Evolutionary conservation across 805 yeast species (phyloP).

Genomic region (Candida nanaspora): DNA sequence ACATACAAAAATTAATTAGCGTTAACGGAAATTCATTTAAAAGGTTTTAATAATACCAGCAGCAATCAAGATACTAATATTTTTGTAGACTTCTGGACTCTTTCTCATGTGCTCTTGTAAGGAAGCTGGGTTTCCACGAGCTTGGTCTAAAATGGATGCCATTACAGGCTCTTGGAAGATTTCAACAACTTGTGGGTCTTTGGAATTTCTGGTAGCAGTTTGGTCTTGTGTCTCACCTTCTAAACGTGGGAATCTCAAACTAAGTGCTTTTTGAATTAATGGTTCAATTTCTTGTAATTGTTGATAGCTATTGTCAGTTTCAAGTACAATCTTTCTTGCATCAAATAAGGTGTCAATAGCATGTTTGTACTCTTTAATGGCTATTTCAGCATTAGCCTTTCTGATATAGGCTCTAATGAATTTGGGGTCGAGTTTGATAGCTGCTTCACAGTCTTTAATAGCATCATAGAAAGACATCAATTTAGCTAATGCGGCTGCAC

Average conservation of each 20-base stretch:
- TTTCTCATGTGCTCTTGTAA: constrained; percentile 96
- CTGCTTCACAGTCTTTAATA: constrained; percentile 82
- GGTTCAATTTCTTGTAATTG: constrained; percentile 70
- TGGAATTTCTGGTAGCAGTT: constrained; percentile 81
- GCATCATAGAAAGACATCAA: constrained; percentile 97
- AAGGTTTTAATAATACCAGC: constrained; percentile 96
- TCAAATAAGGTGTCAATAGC: constrained; percentile 74
- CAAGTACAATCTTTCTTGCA: constrained; percentile 72
- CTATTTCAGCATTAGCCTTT: constrained; percentile 90
- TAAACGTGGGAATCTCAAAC: constrained; percentile 71
- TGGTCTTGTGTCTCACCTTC: constrained; percentile 93
- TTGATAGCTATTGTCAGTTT: constrained; percentile 52
- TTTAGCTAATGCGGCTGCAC: constrained; percentile 95
- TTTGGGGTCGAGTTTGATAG: constrained; percentile 79
- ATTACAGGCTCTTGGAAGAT: constrained; percentile 92
- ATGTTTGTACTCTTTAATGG: constrained; percentile 78
- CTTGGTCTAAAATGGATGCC: constrained; percentile 92
- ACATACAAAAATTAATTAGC: neutral
- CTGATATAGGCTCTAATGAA: constrained; percentile 94
- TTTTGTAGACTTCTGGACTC: constrained; percentile 83
- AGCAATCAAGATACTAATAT: constrained; percentile 83
- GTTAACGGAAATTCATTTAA: constrained; percentile 17
- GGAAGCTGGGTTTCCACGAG: constrained; percentile 93
- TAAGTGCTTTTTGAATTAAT: constrained; percentile 66
- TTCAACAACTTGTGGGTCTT: constrained; percentile 90